Evolutionary conservation across 495 filamentous ascomycete genomes (phyloP).

Genomic region (Hypoxylon fuscum): DNA sequence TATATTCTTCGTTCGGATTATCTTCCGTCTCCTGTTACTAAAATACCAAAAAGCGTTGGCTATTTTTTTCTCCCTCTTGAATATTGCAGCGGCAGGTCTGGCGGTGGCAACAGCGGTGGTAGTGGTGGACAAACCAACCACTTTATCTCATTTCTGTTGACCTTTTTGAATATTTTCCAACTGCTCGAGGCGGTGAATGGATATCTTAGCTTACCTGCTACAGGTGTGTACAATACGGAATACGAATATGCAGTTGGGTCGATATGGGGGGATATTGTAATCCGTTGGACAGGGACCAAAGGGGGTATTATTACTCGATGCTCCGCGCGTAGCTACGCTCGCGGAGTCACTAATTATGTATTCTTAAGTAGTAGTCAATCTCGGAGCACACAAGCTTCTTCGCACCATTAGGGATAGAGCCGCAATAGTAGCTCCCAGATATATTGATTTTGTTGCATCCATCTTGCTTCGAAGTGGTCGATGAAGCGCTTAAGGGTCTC

Average conservation of each 20-base stretch:
- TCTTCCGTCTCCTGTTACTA: constrained; percentile 21
- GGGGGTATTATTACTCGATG: constrained; percentile 4
- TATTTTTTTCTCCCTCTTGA: constrained; percentile 12
- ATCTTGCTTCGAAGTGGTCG: constrained; percentile 4
- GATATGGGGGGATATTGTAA: constrained; percentile 13
- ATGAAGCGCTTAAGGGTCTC: neutral
- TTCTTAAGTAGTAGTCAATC: constrained; percentile 32
- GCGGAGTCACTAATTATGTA: constrained; percentile 39
- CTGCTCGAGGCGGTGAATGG: constrained; percentile 3
- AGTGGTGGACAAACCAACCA: neutral
- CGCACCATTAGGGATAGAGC: constrained; percentile 13
- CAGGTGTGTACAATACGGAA: constrained; percentile 34
- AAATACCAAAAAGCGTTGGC: constrained; percentile 33
- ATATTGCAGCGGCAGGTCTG: constrained; percentile 13
- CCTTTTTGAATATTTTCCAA: constrained; percentile 4
- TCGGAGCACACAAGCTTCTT: constrained; percentile 21
- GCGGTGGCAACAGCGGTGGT: constrained; percentile 5
- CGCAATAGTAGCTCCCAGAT: constrained; percentile 7
- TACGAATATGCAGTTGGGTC: constrained; percentile 11
- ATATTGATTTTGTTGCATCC: constrained; percentile 27
- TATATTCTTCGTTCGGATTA: constrained; percentile 28
- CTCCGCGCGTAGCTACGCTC: constrained; percentile 28
- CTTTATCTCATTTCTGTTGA: constrained; percentile 12
- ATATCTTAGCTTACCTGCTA: constrained; percentile 14
- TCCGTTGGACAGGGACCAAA: constrained; percentile 13